phyloP scores from a whole-genome alignment of 1,284 basidiomycete genomes.

The Pascua guehoae region DNA sequence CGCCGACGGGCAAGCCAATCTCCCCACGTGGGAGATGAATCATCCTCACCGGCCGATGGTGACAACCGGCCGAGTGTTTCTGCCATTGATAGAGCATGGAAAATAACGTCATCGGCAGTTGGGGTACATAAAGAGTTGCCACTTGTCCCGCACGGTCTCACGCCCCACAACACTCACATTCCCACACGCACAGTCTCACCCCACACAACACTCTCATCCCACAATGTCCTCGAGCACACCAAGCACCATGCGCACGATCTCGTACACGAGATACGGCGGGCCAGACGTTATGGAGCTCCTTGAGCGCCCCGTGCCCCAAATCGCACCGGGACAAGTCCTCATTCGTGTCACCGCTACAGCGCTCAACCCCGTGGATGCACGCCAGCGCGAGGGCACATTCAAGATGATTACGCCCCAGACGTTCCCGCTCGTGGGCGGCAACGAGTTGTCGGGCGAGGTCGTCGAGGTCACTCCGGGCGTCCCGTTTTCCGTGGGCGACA shows the following conservation, averaged over 20 bases:
- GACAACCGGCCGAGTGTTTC: too few species aligned
- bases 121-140: too few species aligned
- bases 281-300: slow-evolving; percentile 13
- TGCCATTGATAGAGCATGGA: too few species aligned
- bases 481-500: slow-evolving; percentile 47
- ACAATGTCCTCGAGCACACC: not conserved
- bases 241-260: slow-evolving; percentile 18
- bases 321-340: slow-evolving; percentile 10
- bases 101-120: too few species aligned
- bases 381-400: slow-evolving; percentile 14
- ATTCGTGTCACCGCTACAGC: slow-evolving; percentile 10
- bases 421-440: slow-evolving; percentile 11
- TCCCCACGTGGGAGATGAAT: too few species aligned
- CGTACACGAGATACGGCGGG: slow-evolving; percentile 20
- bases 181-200: too few species aligned
- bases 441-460: slow-evolving; percentile 52
- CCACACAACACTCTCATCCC: too few species aligned
- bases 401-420: slow-evolving; percentile 21
- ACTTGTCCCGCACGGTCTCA: too few species aligned
- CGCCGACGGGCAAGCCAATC: too few species aligned
- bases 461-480: slow-evolving; percentile 36
- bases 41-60: too few species aligned
- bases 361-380: slow-evolving; percentile 41
- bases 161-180: too few species aligned
- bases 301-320: slow-evolving; percentile 8